Evolutionary conservation across 768 basidiomycete genomes (phyloP).

Genomic region (Podaxis sp.): DNA sequence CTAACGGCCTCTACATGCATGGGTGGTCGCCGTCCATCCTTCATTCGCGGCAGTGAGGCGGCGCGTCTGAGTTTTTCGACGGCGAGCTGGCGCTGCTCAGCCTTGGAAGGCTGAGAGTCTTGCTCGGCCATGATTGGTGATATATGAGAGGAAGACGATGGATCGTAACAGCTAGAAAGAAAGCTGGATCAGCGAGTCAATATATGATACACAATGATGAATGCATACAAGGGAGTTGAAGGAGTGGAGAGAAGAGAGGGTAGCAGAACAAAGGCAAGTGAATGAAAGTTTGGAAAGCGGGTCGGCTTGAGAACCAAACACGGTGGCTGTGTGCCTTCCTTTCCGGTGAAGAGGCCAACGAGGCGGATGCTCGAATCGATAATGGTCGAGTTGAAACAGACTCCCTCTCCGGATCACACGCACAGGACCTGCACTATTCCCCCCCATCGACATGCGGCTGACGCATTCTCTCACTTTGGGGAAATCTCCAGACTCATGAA

Average conservation of each 20-base stretch:
- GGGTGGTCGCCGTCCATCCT: constrained; percentile 84
- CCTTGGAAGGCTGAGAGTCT: constrained; percentile 48
- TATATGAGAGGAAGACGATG: neutral
- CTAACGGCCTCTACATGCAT: constrained; percentile 84
- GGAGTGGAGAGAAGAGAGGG: neutral
- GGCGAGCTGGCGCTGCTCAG: constrained; percentile 82
- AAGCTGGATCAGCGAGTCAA: neutral
- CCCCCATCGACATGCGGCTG: constrained; percentile 2
- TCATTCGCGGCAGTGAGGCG: constrained; percentile 88
- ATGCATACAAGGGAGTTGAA: neutral
- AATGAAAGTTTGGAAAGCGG: constrained; percentile 10
- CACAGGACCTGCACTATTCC: neutral
- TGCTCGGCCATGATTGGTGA: constrained; percentile 39
- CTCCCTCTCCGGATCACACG: neutral
- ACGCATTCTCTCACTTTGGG: neutral
- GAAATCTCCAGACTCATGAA: neutral
- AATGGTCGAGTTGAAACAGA: constrained; percentile 2
- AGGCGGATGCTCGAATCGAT: constrained; percentile 12
- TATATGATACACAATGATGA: neutral
- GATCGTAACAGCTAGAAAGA: neutral
- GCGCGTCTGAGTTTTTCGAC: constrained; percentile 91
- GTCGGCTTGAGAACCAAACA: constrained; percentile 14
- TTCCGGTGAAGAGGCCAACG: neutral
- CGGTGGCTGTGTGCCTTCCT: constrained; percentile 12
- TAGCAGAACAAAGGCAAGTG: constrained; percentile 6